Conservation (phyloP, 2,329 filamentous ascomycete species). For the Emergomyces orientalis region DNA sequence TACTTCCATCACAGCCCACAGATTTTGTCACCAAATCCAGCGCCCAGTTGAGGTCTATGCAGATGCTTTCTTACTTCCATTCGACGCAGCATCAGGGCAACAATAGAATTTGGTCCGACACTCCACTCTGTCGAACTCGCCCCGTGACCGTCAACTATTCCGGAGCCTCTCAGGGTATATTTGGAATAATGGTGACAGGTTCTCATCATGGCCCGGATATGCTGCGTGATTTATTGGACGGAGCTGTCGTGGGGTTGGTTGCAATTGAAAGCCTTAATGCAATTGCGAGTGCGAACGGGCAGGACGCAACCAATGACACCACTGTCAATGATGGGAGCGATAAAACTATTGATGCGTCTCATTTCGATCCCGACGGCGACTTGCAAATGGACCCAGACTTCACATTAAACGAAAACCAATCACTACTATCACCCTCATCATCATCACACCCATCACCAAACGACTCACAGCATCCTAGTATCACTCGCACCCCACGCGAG, state of each 20-base stretch:
- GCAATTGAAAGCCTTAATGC: slow-evolving; percentile 36
- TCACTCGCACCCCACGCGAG: slow-evolving; percentile 36
- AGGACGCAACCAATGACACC: not conserved
- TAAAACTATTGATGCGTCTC: not conserved
- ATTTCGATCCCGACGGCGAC: slow-evolving; percentile 10
- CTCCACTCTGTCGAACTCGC: slow-evolving; percentile 37
- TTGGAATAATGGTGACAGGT: slow-evolving; percentile 45
- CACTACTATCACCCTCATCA: slow-evolving; percentile 4
- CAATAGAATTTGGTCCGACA: slow-evolving; percentile 37
- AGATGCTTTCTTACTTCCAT: slow-evolving; percentile 55
- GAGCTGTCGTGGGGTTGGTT: slow-evolving; percentile 46
- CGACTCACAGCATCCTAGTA: slow-evolving; percentile 13
- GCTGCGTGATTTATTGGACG: slow-evolving; percentile 45
- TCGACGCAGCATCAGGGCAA: slow-evolving; percentile 22
- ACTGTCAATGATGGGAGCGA: not conserved
- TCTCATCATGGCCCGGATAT: slow-evolving; percentile 41
- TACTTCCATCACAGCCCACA: slow-evolving; percentile 39
- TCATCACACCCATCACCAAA: slow-evolving; percentile 4
- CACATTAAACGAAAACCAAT: slow-evolving; percentile 17
- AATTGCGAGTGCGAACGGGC: slow-evolving; percentile 16
- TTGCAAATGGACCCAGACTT: slow-evolving; percentile 16
- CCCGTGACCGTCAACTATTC: slow-evolving; percentile 45
- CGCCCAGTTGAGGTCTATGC: slow-evolving; percentile 47
- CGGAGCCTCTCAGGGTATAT: slow-evolving; percentile 36
- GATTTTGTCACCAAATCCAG: slow-evolving; percentile 40